These are phyloP conservation scores for Phytophthora constricta DNA, from an alignment of 352 stramenopile species.

Conservation along the genomic window DNA sequence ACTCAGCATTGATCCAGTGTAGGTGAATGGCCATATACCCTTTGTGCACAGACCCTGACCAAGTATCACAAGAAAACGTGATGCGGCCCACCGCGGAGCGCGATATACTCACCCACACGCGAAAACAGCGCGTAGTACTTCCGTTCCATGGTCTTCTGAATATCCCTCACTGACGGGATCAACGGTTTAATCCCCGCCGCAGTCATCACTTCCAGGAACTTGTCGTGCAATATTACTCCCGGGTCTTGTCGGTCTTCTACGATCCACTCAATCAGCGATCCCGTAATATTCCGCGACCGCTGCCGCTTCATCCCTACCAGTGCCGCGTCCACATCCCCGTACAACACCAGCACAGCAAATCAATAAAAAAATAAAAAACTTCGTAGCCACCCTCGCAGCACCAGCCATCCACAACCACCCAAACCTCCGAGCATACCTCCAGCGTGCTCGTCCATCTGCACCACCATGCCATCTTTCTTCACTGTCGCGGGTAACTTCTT, in stretches of 20 bases:
- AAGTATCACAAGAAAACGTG: constrained; percentile 84
- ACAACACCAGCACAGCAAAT: not conserved
- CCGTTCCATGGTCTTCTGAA: constrained; percentile 76
- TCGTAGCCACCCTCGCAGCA: not conserved
- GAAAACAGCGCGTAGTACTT: constrained; percentile 79
- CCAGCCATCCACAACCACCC: not conserved
- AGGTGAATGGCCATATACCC: constrained; percentile 78
- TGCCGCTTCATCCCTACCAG: constrained; percentile 68
- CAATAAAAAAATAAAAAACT: not conserved
- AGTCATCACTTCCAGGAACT: constrained; percentile 72
- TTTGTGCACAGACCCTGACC: constrained; percentile 74
- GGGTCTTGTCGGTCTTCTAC: constrained; percentile 77
- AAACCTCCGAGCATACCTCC: constrained; percentile 41
- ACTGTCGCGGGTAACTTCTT: constrained; percentile 50
- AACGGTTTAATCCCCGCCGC: constrained; percentile 53
- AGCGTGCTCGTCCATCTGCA: constrained; percentile 65
- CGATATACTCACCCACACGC: constrained; percentile 78
- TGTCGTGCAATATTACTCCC: constrained; percentile 67
- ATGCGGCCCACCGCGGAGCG: constrained; percentile 72
- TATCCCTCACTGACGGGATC: constrained; percentile 54
- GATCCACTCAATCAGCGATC: constrained; percentile 75
- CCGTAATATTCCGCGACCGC: constrained; percentile 65
- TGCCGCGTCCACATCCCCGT: not conserved
- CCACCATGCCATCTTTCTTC: constrained; percentile 55
- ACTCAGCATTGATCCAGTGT: constrained; percentile 88